These are phyloP conservation scores for Dalbergia oliveri DNA, from an alignment of 306 rosid species.

Conservation along the genomic window DNA sequence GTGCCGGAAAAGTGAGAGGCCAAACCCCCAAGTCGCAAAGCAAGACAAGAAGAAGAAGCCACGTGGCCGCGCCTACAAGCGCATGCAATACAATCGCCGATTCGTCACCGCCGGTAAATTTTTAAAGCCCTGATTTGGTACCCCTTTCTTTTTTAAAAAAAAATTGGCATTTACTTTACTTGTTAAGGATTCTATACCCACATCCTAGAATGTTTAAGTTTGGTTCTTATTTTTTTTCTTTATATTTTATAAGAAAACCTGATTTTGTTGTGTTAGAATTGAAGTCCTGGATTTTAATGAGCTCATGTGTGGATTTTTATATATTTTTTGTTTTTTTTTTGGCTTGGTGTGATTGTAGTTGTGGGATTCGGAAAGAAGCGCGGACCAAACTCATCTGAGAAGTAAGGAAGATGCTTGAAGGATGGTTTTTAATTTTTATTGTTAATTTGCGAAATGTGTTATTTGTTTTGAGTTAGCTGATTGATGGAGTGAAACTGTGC, in stretches of 20 bases:
- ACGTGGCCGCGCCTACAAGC: conserved; percentile 60
- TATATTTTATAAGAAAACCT: background rate
- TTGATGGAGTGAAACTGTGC: background rate
- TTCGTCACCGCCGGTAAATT: conserved; percentile 59
- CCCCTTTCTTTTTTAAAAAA: too few relatives aligned
- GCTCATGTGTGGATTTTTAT: background rate
- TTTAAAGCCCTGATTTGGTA: background rate
- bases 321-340: too few relatives aligned
- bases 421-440: background rate
- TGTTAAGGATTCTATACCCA: background rate
- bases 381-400: conserved; percentile 56
- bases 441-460: conserved; percentile 14
- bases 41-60: conserved; percentile 61
- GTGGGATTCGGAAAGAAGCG: conserved; percentile 57
- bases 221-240: background rate
- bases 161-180: background rate
- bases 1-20: conserved; percentile 56
- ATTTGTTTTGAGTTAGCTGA: conserved; percentile 20
- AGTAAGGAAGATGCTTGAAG: conserved; percentile 33
- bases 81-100: conserved; percentile 60
- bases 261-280: background rate
- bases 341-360: conserved; percentile 40
- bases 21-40: conserved; percentile 55
- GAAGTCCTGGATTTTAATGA: background rate
- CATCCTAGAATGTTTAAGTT: background rate